A percentile compares a stretch with the other conserved stretches of the same genome.
phyloP scores from a whole-genome alignment of 139 green algal species.

The Asterochloris sp. region DNA sequence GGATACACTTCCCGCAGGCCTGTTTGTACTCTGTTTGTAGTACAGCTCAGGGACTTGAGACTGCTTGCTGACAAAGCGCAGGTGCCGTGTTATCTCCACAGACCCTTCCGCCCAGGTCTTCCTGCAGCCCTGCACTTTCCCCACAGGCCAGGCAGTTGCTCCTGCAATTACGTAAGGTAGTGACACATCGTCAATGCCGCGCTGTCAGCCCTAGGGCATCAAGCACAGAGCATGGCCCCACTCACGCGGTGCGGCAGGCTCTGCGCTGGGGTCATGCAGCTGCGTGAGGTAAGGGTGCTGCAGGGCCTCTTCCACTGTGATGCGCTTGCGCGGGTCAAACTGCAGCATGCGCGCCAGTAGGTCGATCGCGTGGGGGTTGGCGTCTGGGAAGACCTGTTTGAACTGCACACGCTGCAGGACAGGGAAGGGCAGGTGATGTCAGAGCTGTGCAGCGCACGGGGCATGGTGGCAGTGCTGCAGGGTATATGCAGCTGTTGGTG shows the following conservation, averaged over 20 bases:
- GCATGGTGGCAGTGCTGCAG: background rate
- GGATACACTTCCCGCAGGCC: too few relatives aligned
- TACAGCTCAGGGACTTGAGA: too few relatives aligned
- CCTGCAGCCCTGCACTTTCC: too few relatives aligned
- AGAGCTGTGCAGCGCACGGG: background rate
- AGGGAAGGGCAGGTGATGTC: background rate
- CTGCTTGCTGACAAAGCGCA: too few relatives aligned
- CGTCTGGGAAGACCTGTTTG: slow-evolving; percentile 67
- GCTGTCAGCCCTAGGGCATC: too few relatives aligned
- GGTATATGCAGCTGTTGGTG: background rate
- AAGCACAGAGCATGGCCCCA: too few relatives aligned
- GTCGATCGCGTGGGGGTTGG: slow-evolving; percentile 71
- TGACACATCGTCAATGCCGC: too few relatives aligned
- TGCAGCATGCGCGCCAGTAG: slow-evolving; percentile 88
- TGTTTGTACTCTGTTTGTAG: too few relatives aligned
- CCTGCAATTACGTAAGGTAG: too few relatives aligned
- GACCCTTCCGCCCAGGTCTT: too few relatives aligned
- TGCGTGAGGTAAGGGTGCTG: slow-evolving; percentile 85
- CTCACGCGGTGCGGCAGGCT: slow-evolving; percentile 62
- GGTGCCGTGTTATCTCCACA: too few relatives aligned
- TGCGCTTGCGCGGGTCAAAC: slow-evolving; percentile 86
- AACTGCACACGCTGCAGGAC: slow-evolving; percentile 39
- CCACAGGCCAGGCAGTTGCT: too few relatives aligned
- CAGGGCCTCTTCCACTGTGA: slow-evolving; percentile 80
- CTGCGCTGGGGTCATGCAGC: slow-evolving; percentile 76